These are phyloP conservation scores for Rugosomyces carneus DNA, from an alignment of 1,284 basidiomycete genomes.

Conservation along the genomic window DNA sequence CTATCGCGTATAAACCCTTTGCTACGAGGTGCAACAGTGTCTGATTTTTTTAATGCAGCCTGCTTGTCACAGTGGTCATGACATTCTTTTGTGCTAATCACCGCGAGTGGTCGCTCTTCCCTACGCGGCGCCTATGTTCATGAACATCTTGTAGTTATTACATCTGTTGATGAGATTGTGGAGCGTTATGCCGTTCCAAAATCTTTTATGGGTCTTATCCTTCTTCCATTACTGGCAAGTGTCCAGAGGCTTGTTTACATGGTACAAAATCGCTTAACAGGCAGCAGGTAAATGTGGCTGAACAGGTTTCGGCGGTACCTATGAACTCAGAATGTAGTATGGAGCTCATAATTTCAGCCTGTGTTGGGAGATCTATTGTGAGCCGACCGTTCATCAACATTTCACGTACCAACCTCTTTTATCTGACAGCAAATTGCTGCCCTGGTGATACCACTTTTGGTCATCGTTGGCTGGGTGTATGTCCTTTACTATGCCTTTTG, in stretches of 20 bases:
- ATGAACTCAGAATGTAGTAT: constrained; percentile 89
- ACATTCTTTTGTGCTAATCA: constrained; percentile 86
- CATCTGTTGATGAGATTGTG: constrained; percentile 87
- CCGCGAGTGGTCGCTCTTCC: constrained; percentile 35
- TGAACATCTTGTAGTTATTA: constrained; percentile 54
- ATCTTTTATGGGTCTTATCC: constrained; percentile 71
- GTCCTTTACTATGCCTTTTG: too few relatives aligned
- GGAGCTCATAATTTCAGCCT: constrained; percentile 84
- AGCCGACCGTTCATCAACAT: constrained; percentile 24
- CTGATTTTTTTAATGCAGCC: constrained; percentile 27
- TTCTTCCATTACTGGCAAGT: constrained; percentile 67
- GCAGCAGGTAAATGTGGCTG: constrained; percentile 68
- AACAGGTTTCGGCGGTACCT: constrained; percentile 80
- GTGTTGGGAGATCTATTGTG: constrained; percentile 86
- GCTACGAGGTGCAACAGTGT: background rate
- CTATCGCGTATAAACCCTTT: constrained; percentile 33
- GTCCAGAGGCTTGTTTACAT: background rate
- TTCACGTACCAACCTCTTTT: background rate
- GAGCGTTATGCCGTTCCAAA: constrained; percentile 77
- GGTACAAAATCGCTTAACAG: background rate
- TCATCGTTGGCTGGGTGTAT: constrained; percentile 70
- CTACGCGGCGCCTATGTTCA: background rate
- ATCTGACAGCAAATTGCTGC: constrained; percentile 74
- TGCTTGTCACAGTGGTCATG: constrained; percentile 65
- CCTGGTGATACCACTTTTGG: constrained; percentile 81